Conservation (phyloP, 1,139 yeast genomes). For the Nakaseomyces delphensis region DNA sequence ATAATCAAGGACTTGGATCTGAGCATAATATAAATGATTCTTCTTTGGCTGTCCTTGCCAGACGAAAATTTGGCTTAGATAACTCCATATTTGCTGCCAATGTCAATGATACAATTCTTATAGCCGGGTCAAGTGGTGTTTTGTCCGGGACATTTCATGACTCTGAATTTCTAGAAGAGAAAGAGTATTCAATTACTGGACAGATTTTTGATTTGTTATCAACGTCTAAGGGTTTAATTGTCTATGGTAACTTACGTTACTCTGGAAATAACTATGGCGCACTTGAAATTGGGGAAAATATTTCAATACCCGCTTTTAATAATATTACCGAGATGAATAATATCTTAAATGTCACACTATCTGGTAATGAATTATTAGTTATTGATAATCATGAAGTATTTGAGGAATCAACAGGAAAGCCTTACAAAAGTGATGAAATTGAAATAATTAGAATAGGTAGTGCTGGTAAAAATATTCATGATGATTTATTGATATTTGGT, state of each 20-base stretch:
- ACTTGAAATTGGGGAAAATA: constrained; percentile 26
- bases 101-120: constrained; percentile 15
- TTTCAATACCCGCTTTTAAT: constrained; percentile 23
- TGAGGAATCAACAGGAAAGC: neutral
- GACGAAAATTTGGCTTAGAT: constrained; percentile 35
- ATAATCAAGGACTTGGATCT: constrained; percentile 21
- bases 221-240: constrained; percentile 16
- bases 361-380: constrained; percentile 20
- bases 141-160: neutral
- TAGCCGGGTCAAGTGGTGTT: constrained; percentile 21
- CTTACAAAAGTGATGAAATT: neutral
- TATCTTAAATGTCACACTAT: constrained; percentile 25
- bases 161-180: neutral
- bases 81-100: constrained; percentile 24
- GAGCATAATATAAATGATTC: constrained; percentile 51
- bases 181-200: constrained; percentile 9
- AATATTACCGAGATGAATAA: constrained; percentile 9
- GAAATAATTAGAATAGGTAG: constrained; percentile 19
- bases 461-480: constrained; percentile 24
- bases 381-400: constrained; percentile 12
- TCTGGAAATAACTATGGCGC: constrained; percentile 13
- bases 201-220: neutral
- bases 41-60: constrained; percentile 56
- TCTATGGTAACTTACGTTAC: constrained; percentile 18
- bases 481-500: constrained; percentile 36